A percentile compares a stretch with the other conserved stretches of the same genome.
Conservation (phyloP, 1,284 basidiomycete species). For the Hypsizygus ulmarius region DNA sequence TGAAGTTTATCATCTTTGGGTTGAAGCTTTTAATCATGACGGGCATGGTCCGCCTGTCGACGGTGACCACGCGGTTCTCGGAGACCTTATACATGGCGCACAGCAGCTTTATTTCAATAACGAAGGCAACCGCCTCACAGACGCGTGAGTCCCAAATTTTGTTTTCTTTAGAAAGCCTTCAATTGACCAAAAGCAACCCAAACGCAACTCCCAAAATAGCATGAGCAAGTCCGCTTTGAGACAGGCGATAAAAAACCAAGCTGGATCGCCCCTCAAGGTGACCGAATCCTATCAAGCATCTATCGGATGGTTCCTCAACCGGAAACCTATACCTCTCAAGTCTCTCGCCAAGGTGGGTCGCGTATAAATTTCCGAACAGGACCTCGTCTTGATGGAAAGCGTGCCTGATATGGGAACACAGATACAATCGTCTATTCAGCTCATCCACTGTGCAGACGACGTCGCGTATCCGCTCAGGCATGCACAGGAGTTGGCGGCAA, state of each 20-base stretch:
- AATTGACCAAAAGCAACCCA: not conserved
- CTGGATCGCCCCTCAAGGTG: constrained; percentile 27
- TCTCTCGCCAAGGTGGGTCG: constrained; percentile 26
- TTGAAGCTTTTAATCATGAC: constrained; percentile 22
- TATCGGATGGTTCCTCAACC: constrained; percentile 35
- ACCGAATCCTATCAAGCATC: constrained; percentile 28
- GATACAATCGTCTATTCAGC: constrained; percentile 30
- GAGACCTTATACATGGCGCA: constrained; percentile 33
- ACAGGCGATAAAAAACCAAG: constrained; percentile 25
- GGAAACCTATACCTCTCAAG: constrained; percentile 26
- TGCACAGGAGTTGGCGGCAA: constrained; percentile 21
- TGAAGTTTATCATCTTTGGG: constrained; percentile 37
- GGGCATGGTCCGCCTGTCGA: constrained; percentile 9
- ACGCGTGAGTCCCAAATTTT: constrained; percentile 29
- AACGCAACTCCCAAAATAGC: constrained; percentile 15
- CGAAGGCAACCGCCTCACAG: constrained; percentile 25
- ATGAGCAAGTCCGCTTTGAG: constrained; percentile 23
- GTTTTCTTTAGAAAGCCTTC: not conserved
- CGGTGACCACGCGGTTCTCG: constrained; percentile 19
- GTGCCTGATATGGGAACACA: constrained; percentile 7
- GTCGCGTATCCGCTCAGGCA: constrained; percentile 29
- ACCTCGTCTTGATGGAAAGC: not conserved
- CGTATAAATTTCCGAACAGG: not conserved
- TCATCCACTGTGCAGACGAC: constrained; percentile 33
- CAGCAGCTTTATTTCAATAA: constrained; percentile 37